Evolutionary conservation across 2,329 filamentous ascomycete species (phyloP).

Genomic region (Ciborinia camelliae): DNA sequence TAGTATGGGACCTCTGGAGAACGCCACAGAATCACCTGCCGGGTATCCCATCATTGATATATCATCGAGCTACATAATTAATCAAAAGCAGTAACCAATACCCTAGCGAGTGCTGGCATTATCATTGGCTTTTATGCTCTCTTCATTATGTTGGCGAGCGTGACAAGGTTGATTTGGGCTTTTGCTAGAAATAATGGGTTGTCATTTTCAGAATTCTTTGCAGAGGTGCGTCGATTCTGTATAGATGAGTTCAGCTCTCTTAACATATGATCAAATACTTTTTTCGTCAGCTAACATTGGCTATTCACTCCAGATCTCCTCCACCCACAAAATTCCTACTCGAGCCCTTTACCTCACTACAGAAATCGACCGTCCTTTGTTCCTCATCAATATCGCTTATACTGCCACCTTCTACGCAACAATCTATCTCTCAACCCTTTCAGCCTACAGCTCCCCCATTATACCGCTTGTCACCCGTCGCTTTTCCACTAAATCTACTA

Average conservation of each 20-base stretch:
- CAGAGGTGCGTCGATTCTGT: background rate
- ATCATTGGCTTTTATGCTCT: background rate
- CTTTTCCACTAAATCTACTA: background rate
- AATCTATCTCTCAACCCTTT: background rate
- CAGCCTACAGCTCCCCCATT: background rate
- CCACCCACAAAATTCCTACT: background rate
- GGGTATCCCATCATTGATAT: background rate
- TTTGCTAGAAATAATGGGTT: background rate
- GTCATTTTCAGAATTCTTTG: background rate
- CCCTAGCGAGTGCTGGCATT: background rate
- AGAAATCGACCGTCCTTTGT: background rate
- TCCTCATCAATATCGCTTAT: background rate
- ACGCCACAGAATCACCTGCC: background rate
- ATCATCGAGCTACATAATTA: background rate
- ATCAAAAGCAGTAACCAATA: background rate
- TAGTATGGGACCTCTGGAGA: background rate
- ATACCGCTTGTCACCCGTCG: background rate
- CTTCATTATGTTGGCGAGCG: background rate
- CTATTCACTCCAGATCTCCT: background rate
- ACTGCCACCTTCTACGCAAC: background rate
- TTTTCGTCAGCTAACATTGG: background rate
- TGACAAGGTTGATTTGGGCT: background rate
- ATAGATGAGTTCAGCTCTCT: too few relatives aligned
- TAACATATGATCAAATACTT: too few relatives aligned
- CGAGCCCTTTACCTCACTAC: background rate